These are phyloP conservation scores for Lipomyces japonicus DNA, from an alignment of 805 yeast species.

Conservation along the genomic window DNA sequence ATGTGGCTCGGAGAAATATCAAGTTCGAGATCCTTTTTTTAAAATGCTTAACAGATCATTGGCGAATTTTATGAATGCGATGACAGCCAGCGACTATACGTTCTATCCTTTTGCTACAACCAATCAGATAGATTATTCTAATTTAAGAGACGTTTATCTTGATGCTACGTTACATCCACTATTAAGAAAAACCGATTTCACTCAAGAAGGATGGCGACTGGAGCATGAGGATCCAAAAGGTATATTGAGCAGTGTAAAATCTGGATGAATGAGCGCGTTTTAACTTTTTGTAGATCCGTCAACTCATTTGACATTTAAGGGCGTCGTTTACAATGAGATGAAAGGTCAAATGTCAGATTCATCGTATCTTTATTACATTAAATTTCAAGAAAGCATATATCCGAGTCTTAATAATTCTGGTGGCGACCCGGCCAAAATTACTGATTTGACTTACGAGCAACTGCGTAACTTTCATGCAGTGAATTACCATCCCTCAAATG, in stretches of 20 bases:
- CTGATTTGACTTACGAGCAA: conserved; percentile 69
- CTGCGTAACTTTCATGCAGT: conserved; percentile 68
- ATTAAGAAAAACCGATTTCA: conserved; percentile 72
- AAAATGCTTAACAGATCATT: conserved; percentile 94
- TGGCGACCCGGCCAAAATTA: conserved; percentile 83
- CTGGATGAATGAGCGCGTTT: background rate
- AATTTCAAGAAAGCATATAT: conserved; percentile 76
- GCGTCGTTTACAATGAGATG: conserved; percentile 98
- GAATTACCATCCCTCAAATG: conserved; percentile 87
- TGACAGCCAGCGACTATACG: conserved; percentile 97
- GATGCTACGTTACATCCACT: conserved; percentile 84
- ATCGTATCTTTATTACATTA: conserved; percentile 77
- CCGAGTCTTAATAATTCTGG: conserved; percentile 87
- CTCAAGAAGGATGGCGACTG: conserved; percentile 96
- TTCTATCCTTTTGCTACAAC: conserved; percentile 96
- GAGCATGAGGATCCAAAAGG: conserved; percentile 54
- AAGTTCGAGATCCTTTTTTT: conserved; percentile 96
- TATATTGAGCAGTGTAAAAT: background rate
- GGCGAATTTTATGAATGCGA: conserved; percentile 96
- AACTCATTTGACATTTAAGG: conserved; percentile 73
- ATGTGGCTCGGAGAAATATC: conserved; percentile 88
- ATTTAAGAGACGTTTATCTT: conserved; percentile 80
- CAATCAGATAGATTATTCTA: conserved; percentile 71
- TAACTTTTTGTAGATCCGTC: conserved; percentile 47
- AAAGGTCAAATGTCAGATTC: conserved; percentile 93